These are phyloP conservation scores for Picea sitchensis DNA, from an alignment of 75 land plant species.

Conservation along the genomic window DNA sequence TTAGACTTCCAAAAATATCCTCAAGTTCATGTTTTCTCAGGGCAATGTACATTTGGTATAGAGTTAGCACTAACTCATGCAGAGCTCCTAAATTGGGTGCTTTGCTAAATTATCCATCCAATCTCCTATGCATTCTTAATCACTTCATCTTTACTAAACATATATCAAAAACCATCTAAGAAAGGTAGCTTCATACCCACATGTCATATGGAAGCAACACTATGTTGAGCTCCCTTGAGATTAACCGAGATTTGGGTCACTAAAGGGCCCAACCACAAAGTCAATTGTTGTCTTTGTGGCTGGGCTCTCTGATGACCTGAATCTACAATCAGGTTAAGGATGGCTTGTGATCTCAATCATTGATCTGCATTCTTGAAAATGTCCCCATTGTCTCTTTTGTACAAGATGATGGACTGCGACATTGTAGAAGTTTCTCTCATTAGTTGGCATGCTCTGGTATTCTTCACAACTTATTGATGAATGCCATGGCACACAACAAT, in stretches of 20 bases:
- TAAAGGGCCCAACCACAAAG: no score
- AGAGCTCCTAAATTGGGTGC: neutral
- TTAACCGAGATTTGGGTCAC: no score
- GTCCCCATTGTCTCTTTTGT: slow-evolving; percentile 50
- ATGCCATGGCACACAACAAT: slow-evolving; percentile 90
- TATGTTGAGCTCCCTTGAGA: no score
- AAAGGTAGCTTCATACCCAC: slow-evolving; percentile 79
- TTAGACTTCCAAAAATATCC: neutral
- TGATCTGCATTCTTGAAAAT: slow-evolving; percentile 60
- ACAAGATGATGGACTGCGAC: slow-evolving; percentile 56
- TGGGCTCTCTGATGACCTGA: no score
- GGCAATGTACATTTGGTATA: neutral
- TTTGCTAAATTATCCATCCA: neutral
- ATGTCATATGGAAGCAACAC: slow-evolving; percentile 73
- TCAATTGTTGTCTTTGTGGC: no score
- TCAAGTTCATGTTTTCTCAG: neutral
- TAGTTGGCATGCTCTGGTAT: slow-evolving; percentile 38
- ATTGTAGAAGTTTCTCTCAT: slow-evolving; percentile 58
- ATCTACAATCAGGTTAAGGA: no score
- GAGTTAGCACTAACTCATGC: neutral
- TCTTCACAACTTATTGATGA: slow-evolving; percentile 61
- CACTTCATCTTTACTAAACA: no score
- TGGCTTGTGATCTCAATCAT: slow-evolving; percentile 74
- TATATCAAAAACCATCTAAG: no score
- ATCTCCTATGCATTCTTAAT: neutral